Percentiles rank a stretch among this genome's conserved stretches.
These are phyloP conservation scores for Triticum timopheevii DNA, from an alignment of 176 grass and related monocot species.

Conservation along the genomic window DNA sequence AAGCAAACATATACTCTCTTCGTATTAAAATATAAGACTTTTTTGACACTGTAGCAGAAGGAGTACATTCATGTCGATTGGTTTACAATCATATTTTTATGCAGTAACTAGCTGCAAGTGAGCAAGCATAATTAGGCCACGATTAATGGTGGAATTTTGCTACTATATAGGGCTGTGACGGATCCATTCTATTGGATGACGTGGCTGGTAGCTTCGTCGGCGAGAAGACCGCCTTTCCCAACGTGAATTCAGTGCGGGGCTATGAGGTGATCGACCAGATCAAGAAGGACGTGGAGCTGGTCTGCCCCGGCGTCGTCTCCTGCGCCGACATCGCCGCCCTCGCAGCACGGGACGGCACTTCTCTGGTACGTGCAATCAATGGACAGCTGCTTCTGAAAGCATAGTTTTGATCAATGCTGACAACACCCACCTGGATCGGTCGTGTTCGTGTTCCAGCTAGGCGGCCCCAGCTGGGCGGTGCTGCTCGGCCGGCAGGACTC, in stretches of 20 bases:
- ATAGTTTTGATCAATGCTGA: background rate
- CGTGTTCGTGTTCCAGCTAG: constrained; percentile 28
- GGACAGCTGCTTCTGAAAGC: background rate
- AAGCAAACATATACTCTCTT: too few relatives aligned
- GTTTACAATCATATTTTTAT: too few relatives aligned
- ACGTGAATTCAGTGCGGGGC: constrained; percentile 66
- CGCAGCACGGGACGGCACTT: constrained; percentile 62
- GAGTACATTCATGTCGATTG: background rate
- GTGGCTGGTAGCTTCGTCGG: constrained; percentile 31
- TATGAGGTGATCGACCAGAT: constrained; percentile 75
- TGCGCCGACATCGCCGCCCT: constrained; percentile 87
- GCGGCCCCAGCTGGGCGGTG: constrained; percentile 62
- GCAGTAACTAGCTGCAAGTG: background rate
- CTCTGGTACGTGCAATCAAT: constrained; percentile 39
- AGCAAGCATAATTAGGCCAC: background rate
- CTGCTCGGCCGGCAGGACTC: constrained; percentile 63
- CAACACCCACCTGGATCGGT: background rate
- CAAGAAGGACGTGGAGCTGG: constrained; percentile 56
- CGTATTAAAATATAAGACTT: too few relatives aligned
- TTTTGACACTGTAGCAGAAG: too few relatives aligned
- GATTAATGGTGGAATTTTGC: background rate
- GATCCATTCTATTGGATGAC: constrained; percentile 64
- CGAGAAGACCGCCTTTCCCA: constrained; percentile 68
- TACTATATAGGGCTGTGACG: constrained; percentile 59
- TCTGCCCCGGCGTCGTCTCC: constrained; percentile 68